Evolutionary conservation across 306 rosid species (phyloP), one percentile per base, ranked within the genome.

Genomic region (Quercus wislizeni): DNA sequence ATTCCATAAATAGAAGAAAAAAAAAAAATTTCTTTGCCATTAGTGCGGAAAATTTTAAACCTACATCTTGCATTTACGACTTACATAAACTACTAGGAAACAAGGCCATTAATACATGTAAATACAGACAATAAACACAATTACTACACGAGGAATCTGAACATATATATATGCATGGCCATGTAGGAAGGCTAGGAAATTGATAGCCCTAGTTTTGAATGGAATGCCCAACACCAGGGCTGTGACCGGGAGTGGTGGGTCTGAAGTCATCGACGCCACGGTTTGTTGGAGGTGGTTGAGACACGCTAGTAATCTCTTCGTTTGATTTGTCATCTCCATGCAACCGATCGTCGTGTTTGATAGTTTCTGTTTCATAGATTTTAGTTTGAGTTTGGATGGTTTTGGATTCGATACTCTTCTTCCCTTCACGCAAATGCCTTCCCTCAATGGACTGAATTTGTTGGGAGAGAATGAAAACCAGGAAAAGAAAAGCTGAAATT

Each of bases 181-280:
- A 12, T 49, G 17, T 3, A 10, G 15, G 54, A 49, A 49, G 54
- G 15, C 54, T 13, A 49, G 15, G 54, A 49, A 49, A 49, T 2
- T 10, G 5, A 49, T 49, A 49, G 74, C 21, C 83, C 76, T 86
- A 74, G 11, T 81, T 61, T 31, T 86, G 71, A 78, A 76, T 10
- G 69, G 78, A 65, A 64, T 89, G 91, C 74, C 93, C 93, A 74
- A 86, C 88, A 12, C 92, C 91, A 13, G 96, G 96, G 82, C 96
- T 91, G 79, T 87, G 94, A 11, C 97, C 94, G 0, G 97, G 92
- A 21, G 77, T 52, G 0, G 97, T 92, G 54, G 97, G 94, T 55
- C 97, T 74, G 79, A 83, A 88, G 71, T 71, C 85, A 18, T n/a
- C 65, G 13, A 79, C 28, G 3, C 54, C 86, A 4, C 30, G 92